Evolutionary conservation across 1,284 basidiomycete species (phyloP), one percentile per base, ranked within the genome.

Genomic region (Pisolithus thermaeus): DNA sequence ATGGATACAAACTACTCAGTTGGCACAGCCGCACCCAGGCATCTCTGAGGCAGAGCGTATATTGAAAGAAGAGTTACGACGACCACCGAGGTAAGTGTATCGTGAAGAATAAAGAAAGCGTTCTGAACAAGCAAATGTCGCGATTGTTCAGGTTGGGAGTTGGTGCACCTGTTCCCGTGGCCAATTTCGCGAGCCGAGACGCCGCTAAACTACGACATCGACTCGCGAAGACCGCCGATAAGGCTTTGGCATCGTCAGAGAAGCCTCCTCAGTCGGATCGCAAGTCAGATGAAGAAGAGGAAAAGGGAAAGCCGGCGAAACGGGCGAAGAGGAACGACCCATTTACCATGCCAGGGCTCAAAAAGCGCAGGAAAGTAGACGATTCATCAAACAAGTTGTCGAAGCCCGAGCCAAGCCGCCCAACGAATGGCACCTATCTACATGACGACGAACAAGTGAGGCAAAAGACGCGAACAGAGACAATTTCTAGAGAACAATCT

Each of bases 31-130:
- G 58, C 58, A 60, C 63, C 60, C 58, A 61, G 67, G 23, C 39
- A 53, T 40, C 55, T 63, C 54, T 12, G 69, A 78, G 53, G 59
- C 76, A 32, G 78, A 84, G 54, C 75, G 73, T 49, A 79, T 85
- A 60, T 67, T 90, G 7, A 75, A 81, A 53, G 81, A 85, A 54
- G 74, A 83, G 56, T 73, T 87, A 71, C 78, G 78, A 44, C 73
- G 77, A 30, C 87, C 87, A 18, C 73, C 84, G 47, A 79, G 87
- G 87, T 88, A 70, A 50, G 42, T 43, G 23, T 12, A 25, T 12
- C 32, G 11, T 4, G 23, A 18, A n/a, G 16, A 28, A n/a, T 46
- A 18, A 7, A 47, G 22, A 39, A 37, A 37, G 49, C 50, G 30
- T 8, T 46, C 38, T 50, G 32, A 7, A 22, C 41, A 44, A 49